Conservation (phyloP, 2,329 filamentous ascomycete species). For the Neofusicoccum kwambonambiense region DNA sequence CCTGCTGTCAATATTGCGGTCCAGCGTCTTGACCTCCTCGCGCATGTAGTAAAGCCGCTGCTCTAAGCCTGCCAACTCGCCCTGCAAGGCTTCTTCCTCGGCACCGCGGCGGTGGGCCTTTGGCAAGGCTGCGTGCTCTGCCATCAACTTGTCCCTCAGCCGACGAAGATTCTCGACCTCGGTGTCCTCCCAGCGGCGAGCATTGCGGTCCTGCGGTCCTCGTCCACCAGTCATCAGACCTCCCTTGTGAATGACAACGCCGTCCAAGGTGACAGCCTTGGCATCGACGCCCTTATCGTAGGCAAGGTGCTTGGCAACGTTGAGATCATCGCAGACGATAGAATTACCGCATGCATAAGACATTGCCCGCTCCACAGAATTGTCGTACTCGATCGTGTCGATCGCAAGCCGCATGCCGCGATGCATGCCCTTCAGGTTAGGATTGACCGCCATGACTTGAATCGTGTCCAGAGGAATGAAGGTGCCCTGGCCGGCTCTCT, state of each 20-base stretch:
- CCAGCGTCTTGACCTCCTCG: constrained; percentile 73
- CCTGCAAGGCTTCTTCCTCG: constrained; percentile 78
- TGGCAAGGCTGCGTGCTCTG: constrained; percentile 77
- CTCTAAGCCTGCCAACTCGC: constrained; percentile 76
- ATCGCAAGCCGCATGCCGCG: constrained; percentile 84
- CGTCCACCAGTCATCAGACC: constrained; percentile 96
- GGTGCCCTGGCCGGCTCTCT: constrained; percentile 81
- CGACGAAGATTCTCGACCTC: constrained; percentile 83
- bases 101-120: constrained; percentile 71
- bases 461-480: constrained; percentile 98
- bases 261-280: constrained; percentile 91
- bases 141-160: constrained; percentile 70
- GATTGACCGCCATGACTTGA: constrained; percentile 87
- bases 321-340: constrained; percentile 86
- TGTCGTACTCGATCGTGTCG: constrained; percentile 93
- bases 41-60: constrained; percentile 69
- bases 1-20: constrained; percentile 82
- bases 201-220: constrained; percentile 68
- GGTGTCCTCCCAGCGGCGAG: constrained; percentile 83
- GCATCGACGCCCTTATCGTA: constrained; percentile 83
- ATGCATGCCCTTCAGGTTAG: constrained; percentile 83
- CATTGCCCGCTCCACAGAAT: constrained; percentile 84
- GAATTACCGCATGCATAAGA: constrained; percentile 93
- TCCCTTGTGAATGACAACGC: constrained; percentile 95
- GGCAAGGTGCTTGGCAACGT: constrained; percentile 84